These are phyloP conservation scores for Polytrichum formosum DNA, from an alignment of 225 moss, liverwort and hornwort species.

Conservation along the genomic window DNA sequence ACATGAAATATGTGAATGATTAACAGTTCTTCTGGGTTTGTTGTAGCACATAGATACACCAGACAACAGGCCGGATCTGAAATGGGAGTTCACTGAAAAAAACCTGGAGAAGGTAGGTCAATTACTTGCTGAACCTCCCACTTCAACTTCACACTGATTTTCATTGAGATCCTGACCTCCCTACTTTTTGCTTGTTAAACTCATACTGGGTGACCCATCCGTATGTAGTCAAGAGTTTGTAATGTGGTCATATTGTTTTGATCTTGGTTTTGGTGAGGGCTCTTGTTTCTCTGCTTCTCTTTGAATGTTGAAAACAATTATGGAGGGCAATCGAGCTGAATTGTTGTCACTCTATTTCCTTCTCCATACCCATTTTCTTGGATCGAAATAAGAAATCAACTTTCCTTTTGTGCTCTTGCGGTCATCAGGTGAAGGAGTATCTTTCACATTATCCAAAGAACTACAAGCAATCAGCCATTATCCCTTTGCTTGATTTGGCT, in stretches of 20 bases:
- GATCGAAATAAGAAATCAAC: background rate
- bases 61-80: slow-evolving; percentile 66
- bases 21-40: slow-evolving; percentile 8
- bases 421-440: slow-evolving; percentile 71
- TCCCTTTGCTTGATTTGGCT: slow-evolving; percentile 90
- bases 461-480: slow-evolving; percentile 90
- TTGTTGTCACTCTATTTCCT: background rate
- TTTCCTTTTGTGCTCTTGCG: slow-evolving; percentile 12
- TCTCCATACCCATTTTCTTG: too few species aligned
- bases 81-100: slow-evolving; percentile 74
- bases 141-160: too few species aligned
- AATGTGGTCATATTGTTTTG: too few species aligned
- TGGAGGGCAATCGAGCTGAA: background rate
- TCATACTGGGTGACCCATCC: too few species aligned
- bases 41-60: slow-evolving; percentile 80
- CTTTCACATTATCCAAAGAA: slow-evolving; percentile 92
- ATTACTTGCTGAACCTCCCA: slow-evolving; percentile 1
- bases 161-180: too few species aligned
- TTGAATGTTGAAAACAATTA: background rate
- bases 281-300: background rate
- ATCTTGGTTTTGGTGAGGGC: background rate
- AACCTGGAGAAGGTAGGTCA: slow-evolving; percentile 80
- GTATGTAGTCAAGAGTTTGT: too few species aligned
- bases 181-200: too few species aligned
- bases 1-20: too few species aligned